These are phyloP conservation scores for Colletotrichum cordylinicola DNA, from an alignment of 2,329 filamentous ascomycete species.

Conservation along the genomic window DNA sequence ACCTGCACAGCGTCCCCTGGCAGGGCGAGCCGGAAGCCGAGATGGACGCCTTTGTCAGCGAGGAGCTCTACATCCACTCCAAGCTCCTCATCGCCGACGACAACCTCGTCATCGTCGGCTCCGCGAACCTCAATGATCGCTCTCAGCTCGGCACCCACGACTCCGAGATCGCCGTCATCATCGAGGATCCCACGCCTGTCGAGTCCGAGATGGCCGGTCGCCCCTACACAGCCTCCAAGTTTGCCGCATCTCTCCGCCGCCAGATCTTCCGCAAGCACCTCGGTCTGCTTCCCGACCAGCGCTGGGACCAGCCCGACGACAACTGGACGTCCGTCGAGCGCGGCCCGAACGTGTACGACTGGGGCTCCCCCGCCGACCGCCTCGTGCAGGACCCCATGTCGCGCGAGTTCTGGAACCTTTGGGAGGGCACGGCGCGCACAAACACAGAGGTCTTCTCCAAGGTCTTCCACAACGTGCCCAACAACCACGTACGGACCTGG, in stretches of 20 bases:
- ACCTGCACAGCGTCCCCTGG: slow-evolving; percentile 67
- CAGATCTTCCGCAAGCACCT: slow-evolving; percentile 92
- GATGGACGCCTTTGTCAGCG: slow-evolving; percentile 65
- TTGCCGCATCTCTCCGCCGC: slow-evolving; percentile 81
- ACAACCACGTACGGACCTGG: slow-evolving; percentile 73
- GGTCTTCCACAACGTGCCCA: slow-evolving; percentile 82
- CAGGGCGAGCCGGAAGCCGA: slow-evolving; percentile 59
- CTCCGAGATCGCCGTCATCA: slow-evolving; percentile 87
- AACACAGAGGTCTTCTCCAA: slow-evolving; percentile 85
- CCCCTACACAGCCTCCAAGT: slow-evolving; percentile 74
- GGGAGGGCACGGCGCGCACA: slow-evolving; percentile 73
- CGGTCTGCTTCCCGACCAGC: slow-evolving; percentile 79
- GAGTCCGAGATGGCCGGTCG: slow-evolving; percentile 76
- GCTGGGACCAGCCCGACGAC: slow-evolving; percentile 67
- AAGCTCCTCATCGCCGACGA: slow-evolving; percentile 85
- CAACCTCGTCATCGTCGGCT: slow-evolving; percentile 81
- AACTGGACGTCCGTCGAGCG: slow-evolving; percentile 80
- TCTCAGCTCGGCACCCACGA: slow-evolving; percentile 86
- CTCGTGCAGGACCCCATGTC: slow-evolving; percentile 78
- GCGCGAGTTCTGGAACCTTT: slow-evolving; percentile 71
- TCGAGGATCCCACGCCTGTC: slow-evolving; percentile 77
- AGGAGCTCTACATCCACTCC: slow-evolving; percentile 68
- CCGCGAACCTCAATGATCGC: slow-evolving; percentile 62
- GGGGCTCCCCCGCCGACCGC: slow-evolving; percentile 69
- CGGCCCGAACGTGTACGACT: slow-evolving; percentile 75